A percentile compares a stretch with the other conserved stretches of the same genome.
phyloP scores from a whole-genome alignment of 1,284 basidiomycete genomes.

The Xerocomus amazonicus region DNA sequence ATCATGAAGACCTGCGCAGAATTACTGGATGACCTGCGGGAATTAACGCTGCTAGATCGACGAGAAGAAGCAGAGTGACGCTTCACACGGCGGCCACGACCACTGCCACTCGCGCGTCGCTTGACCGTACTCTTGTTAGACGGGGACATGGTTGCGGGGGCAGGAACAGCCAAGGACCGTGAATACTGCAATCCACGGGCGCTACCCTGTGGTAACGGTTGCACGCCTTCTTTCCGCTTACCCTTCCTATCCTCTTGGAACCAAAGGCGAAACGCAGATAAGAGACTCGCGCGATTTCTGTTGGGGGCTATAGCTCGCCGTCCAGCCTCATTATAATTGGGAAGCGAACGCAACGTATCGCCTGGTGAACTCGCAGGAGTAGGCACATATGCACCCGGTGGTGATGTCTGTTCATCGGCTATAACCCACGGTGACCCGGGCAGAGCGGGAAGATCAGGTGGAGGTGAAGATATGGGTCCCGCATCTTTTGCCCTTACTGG shows the following conservation, averaged over 20 bases:
- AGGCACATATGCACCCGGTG: slow-evolving; percentile 34
- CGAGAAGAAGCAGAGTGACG: slow-evolving; percentile 67
- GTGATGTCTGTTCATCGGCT: slow-evolving; percentile 44
- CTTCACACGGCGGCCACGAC: slow-evolving; percentile 50
- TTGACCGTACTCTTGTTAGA: slow-evolving; percentile 41
- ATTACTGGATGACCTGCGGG: slow-evolving; percentile 65
- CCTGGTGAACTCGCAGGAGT: slow-evolving; percentile 55
- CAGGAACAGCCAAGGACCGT: slow-evolving; percentile 22
- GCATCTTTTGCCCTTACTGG: slow-evolving; percentile 56
- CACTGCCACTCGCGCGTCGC: slow-evolving; percentile 44
- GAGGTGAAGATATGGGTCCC: slow-evolving; percentile 32
- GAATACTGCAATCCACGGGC: slow-evolving; percentile 23
- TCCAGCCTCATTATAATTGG: slow-evolving; percentile 45
- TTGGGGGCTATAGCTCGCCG: slow-evolving; percentile 34
- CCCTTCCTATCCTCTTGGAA: slow-evolving; percentile 78
- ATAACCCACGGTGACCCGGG: slow-evolving; percentile 71
- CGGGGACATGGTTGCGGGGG: slow-evolving; percentile 22
- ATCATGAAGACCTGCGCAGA: slow-evolving; percentile 58
- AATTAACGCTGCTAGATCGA: slow-evolving; percentile 80
- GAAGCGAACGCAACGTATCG: slow-evolving; percentile 51
- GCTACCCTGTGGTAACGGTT: slow-evolving; percentile 30
- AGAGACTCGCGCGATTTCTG: slow-evolving; percentile 64
- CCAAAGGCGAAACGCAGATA: slow-evolving; percentile 74
- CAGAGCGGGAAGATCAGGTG: slow-evolving; percentile 46
- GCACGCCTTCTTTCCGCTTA: slow-evolving; percentile 55